Percentiles rank a stretch among this genome's conserved stretches.
phyloP scores from a whole-genome alignment of 208 protist species.

The Acanthamoeba royreba region DNA sequence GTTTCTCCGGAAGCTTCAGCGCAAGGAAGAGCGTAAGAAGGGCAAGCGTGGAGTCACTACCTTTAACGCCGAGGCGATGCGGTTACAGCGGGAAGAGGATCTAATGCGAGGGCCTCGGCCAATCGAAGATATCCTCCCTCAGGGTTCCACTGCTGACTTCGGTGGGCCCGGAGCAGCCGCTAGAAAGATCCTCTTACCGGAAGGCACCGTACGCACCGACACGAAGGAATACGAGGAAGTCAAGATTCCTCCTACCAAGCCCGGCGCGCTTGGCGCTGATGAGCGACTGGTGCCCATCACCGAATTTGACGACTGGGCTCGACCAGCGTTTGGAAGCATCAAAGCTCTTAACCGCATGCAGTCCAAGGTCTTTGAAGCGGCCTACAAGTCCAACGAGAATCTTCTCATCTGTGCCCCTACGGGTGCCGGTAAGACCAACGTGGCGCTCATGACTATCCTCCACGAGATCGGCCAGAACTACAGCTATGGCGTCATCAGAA shows the following conservation, averaged over 20 bases:
- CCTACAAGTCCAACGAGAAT: conserved; percentile 97
- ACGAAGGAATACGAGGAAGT: conserved; percentile 61
- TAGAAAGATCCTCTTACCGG: conserved; percentile 29
- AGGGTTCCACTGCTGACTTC: neutral
- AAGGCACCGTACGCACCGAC: conserved; percentile 20
- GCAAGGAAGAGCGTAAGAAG: conserved; percentile 20
- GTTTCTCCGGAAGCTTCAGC: conserved; percentile 40
- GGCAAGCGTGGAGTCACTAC: neutral
- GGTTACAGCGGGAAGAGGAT: neutral
- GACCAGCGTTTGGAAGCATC: conserved; percentile 59
- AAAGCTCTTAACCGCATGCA: conserved; percentile 93
- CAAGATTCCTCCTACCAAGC: neutral
- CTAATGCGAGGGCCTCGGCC: neutral
- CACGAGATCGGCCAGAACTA: conserved; percentile 86
- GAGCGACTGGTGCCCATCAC: conserved; percentile 59
- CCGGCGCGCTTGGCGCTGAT: neutral
- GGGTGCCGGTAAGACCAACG: conserved; percentile 97
- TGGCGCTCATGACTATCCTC: conserved; percentile 96
- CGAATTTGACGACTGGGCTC: conserved; percentile 63
- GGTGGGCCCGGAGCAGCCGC: neutral
- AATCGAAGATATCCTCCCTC: neutral
- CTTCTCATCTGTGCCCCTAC: conserved; percentile 98
- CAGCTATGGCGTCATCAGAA: conserved; percentile 81
- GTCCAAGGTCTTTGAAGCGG: conserved; percentile 92
- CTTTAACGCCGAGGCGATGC: neutral